Base-by-base conservation (phyloP, 2,329 filamentous ascomycete genomes). In the Akanthomyces muscarius region DNA sequence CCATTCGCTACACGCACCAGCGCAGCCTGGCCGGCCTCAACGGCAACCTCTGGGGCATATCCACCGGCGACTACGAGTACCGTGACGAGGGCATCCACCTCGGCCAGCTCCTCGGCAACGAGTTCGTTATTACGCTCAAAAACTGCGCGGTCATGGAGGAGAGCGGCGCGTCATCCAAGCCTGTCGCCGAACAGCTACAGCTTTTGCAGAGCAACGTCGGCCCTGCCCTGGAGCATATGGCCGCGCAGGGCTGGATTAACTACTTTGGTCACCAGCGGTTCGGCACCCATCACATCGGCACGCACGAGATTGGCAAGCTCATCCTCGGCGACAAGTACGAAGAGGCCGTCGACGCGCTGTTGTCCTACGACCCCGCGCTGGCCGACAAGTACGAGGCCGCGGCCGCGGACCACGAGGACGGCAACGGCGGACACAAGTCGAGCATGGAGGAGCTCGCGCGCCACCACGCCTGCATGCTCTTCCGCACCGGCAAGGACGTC, bases 261-360 rank as follows among this genome's bases (percentile, higher is more conserved):
- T 99, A 98, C 78, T 99, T 93, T 71, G 95, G 95, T 10, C 86
- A 98, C n/a, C 95, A 99, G 77, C 88, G 95, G 28, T 99, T 99
- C 70, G 95, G 95, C 33, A 94, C 92, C 0, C 94, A 95, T 74
- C 80, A 86, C 33, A 89, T 91, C 14, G 90, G 92, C 41, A 99
- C 95, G 0, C 92, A 98, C 71, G 84, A 88, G 47, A 81, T 97
- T 56, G 95, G 95, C 55, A 86, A 89, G 72, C 88, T 91, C 73
- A 92, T 99, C 72, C 82, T 99, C 0, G 84, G 90, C 68, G 89
- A 86, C 36, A 87, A 97, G 70, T 92, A 92, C 68, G 83, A 93
- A 71, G 90, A 86, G 38, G 94, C 94, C 16, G 86, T 95, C 62
- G 83, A 91, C 61, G 83, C 87, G 23, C 87, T 99, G 45, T 81